Evolutionary conservation across 768 basidiomycete species (phyloP).

Genomic region (Aureoboletus auriporus): DNA sequence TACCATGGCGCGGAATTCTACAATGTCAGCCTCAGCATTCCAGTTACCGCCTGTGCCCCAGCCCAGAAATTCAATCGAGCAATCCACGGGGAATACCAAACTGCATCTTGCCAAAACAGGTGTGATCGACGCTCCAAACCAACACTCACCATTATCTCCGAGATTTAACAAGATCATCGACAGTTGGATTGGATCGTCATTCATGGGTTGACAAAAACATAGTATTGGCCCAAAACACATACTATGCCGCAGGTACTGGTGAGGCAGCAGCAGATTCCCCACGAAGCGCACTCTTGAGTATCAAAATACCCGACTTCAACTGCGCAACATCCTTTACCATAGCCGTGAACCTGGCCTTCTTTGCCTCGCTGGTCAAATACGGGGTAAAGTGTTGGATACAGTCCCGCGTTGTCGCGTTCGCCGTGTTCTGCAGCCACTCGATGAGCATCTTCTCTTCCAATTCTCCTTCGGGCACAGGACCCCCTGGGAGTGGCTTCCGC

Average conservation of each 20-base stretch:
- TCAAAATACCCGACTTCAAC: constrained; percentile 61
- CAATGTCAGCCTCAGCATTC: constrained; percentile 27
- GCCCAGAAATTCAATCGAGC: constrained; percentile 8
- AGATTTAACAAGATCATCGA: neutral
- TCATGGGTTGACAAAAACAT: constrained; percentile 16
- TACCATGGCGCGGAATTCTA: constrained; percentile 17
- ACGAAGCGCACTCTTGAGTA: constrained; percentile 44
- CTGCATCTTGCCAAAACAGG: constrained; percentile 15
- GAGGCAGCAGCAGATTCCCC: constrained; percentile 26
- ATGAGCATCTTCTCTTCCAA: constrained; percentile 64
- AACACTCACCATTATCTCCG: constrained; percentile 10
- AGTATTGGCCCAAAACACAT: constrained; percentile 9
- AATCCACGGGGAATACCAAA: neutral
- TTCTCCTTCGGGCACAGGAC: constrained; percentile 47
- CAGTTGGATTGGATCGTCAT: constrained; percentile 14
- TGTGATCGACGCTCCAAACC: constrained; percentile 15
- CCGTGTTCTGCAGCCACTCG: constrained; percentile 68
- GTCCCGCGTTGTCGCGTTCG: constrained; percentile 71
- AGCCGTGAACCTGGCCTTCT: constrained; percentile 71
- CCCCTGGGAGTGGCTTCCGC: constrained; percentile 40
- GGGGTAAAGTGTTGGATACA: constrained; percentile 79
- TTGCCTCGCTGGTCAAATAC: constrained; percentile 63
- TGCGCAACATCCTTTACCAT: constrained; percentile 78
- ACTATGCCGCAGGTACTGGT: constrained; percentile 23
- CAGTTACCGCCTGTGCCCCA: constrained; percentile 9